Base-by-base conservation (phyloP, 192 early-diverging fungal genomes). In the Phycomyces blakesleeanus region DNA sequence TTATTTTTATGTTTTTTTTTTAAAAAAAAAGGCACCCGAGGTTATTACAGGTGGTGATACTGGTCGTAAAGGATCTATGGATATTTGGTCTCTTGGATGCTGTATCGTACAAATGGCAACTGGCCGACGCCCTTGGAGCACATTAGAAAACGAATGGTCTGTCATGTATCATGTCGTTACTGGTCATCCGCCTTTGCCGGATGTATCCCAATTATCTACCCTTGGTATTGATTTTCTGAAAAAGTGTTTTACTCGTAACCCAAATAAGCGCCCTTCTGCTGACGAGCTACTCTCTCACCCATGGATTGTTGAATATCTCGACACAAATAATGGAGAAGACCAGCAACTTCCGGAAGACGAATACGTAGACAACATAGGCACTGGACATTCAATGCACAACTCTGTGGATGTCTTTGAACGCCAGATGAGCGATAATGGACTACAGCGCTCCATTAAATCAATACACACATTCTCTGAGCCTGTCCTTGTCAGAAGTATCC, bases 31-130 rank as follows among this genome's bases (percentile, higher is more conserved):
- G 76, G 78, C 79, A 12, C 89, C 90, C 3, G 93, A 95, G 77
- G 85, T 94, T 20, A 94, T 95, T 64, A 87, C 86, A 24, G 87
- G 90, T 38, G 85, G 86, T 61, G 83, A 85, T 49, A 78, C 83
- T 50, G 88, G 88, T 16, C 79, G 85, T 9, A 87, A 87, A 59
- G 89, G 88, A 29, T 86, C 91, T 24, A 91, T 92, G 83, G 94
- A 97, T 64, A 93, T 97, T 26, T 97, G 93, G 93, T 86, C 91
- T 6, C 67, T 95, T 50, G 94, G 91, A 12, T 97, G 94, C 66
- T 93, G 91, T 66, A 79, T 97, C 14, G 75, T 94, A 34, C 93
- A 95, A 68, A 93, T 97, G 91, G 79, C 91, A 2, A 94, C 92
- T 0, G 94, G 94, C n/a, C 73, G 82, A 34, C 85, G 85, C 55